These are phyloP conservation scores for Vanrija pseudolonga DNA, from an alignment of 1,284 basidiomycete genomes.

Conservation along the genomic window DNA sequence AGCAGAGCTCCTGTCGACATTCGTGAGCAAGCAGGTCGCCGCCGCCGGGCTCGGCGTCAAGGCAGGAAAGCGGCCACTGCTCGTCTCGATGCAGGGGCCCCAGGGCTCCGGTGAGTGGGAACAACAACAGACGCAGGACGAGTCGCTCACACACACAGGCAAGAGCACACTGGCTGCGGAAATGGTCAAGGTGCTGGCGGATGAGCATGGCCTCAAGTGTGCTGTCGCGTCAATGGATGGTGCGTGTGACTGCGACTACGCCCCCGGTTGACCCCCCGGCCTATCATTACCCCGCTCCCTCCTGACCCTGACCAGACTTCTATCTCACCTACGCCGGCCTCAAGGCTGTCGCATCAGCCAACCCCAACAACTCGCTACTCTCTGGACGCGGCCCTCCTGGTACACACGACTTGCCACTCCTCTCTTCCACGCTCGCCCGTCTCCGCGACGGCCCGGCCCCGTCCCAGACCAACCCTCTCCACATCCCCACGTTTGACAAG, in stretches of 20 bases:
- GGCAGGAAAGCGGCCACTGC: slow-evolving; percentile 6
- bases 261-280: background rate
- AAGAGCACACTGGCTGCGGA: slow-evolving; percentile 19
- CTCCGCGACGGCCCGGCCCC: background rate
- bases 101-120: slow-evolving; percentile 13
- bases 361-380: slow-evolving; percentile 37
- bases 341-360: slow-evolving; percentile 22
- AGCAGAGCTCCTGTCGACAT: too few species aligned
- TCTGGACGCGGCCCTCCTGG: slow-evolving; percentile 44
- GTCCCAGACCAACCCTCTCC: background rate
- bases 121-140: too few species aligned
- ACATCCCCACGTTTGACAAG: slow-evolving; percentile 68
- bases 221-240: slow-evolving; percentile 22
- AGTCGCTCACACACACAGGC: slow-evolving; percentile 1
- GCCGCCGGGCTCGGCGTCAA: background rate
- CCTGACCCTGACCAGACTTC: slow-evolving; percentile 29
- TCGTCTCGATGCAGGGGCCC: slow-evolving; percentile 23
- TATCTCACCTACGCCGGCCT: slow-evolving; percentile 35
- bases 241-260: background rate
- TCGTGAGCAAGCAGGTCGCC: too few species aligned
- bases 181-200: slow-evolving; percentile 8
- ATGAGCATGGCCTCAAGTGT: slow-evolving; percentile 4
- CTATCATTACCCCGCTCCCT: too few species aligned
- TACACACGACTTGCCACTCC: slow-evolving; percentile 33
- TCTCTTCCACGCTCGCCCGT: background rate